A percentile compares a stretch with the other conserved stretches of the same genome.
These are phyloP conservation scores for Pseudocercospora musae DNA, from an alignment of 2,329 filamentous ascomycete genomes.

Conservation along the genomic window DNA sequence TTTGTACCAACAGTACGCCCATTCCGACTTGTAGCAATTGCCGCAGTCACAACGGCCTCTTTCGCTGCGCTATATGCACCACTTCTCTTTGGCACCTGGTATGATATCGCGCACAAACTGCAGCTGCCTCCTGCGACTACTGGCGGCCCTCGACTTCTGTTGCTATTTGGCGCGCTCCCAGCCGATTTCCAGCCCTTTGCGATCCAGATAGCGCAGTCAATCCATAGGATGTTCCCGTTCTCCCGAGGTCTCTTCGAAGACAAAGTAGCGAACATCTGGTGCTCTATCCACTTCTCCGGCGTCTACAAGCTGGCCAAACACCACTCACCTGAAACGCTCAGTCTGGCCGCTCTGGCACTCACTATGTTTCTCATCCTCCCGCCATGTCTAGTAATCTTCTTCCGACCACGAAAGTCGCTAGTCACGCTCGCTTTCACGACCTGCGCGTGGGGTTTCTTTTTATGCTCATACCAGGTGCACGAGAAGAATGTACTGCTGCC, in stretches of 20 bases:
- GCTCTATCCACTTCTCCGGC: conserved; percentile 70
- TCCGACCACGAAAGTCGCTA: conserved; percentile 70
- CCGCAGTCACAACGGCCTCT: conserved; percentile 65
- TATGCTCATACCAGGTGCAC: conserved; percentile 96
- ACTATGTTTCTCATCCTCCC: conserved; percentile 74
- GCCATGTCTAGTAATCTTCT: conserved; percentile 73
- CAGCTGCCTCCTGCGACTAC: conserved; percentile 48
- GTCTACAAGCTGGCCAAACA: conserved; percentile 80
- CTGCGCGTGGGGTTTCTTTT: conserved; percentile 92
- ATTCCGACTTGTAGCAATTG: conserved; percentile 68
- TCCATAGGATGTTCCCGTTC: conserved; percentile 91
- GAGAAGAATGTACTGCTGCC: conserved; percentile 95
- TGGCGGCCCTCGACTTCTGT: conserved; percentile 53
- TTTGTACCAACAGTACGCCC: conserved; percentile 67
- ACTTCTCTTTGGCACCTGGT: conserved; percentile 66
- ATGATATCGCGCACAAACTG: conserved; percentile 64
- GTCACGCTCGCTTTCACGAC: conserved; percentile 76
- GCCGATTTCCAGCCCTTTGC: conserved; percentile 67
- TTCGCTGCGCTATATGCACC: conserved; percentile 75
- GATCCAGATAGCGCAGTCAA: conserved; percentile 74
- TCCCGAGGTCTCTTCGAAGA: conserved; percentile 92
- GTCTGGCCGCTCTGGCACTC: conserved; percentile 68
- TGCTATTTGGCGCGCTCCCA: conserved; percentile 59
- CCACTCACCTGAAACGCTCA: conserved; percentile 61
- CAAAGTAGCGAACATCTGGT: conserved; percentile 99